A percentile compares a stretch with the other conserved stretches of the same genome.
Conservation (phyloP, 2,329 filamentous ascomycete genomes). For the Aspergillus brasiliensis region DNA sequence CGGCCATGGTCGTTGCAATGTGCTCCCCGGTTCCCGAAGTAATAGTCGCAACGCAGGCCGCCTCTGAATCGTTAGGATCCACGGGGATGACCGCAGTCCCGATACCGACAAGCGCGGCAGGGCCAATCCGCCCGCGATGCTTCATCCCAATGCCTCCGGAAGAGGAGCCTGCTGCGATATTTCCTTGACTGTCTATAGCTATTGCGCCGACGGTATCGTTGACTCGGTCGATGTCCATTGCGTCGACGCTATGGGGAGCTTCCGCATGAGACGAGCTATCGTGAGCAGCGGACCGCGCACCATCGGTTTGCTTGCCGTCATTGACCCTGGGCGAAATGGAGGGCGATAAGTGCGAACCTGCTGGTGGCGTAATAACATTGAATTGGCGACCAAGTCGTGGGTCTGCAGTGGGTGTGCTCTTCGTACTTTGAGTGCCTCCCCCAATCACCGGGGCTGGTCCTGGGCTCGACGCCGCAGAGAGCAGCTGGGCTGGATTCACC, state of each 20-base stretch:
- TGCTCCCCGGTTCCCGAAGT: conserved; percentile 97
- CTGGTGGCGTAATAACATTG: conserved; percentile 4
- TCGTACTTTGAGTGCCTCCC: neutral
- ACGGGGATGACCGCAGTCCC: conserved; percentile 86
- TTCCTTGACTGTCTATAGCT: conserved; percentile 80
- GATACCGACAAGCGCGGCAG: conserved; percentile 88
- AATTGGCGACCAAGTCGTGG: neutral
- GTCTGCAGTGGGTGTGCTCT: neutral
- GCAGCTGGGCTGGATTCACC: conserved; percentile 26
- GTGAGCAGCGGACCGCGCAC: neutral
- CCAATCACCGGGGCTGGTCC: neutral
- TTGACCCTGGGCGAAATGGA: neutral
- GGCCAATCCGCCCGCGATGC: conserved; percentile 85
- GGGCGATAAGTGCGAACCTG: neutral
- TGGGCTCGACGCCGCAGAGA: neutral
- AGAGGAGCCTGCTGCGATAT: conserved; percentile 91
- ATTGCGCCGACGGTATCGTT: conserved; percentile 97
- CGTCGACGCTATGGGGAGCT: neutral
- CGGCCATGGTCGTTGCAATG: conserved; percentile 94
- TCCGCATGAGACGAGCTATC: neutral
- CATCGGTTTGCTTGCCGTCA: conserved; percentile 12
- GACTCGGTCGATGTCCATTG: conserved; percentile 60
- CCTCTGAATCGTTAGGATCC: conserved; percentile 68
- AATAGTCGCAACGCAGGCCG: conserved; percentile 74
- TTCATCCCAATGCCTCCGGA: conserved; percentile 99